A percentile compares a stretch with the other conserved stretches of the same genome.
These are phyloP conservation scores for Trichoderma sp. DNA, from an alignment of 2,329 filamentous ascomycete genomes.

Conservation along the genomic window DNA sequence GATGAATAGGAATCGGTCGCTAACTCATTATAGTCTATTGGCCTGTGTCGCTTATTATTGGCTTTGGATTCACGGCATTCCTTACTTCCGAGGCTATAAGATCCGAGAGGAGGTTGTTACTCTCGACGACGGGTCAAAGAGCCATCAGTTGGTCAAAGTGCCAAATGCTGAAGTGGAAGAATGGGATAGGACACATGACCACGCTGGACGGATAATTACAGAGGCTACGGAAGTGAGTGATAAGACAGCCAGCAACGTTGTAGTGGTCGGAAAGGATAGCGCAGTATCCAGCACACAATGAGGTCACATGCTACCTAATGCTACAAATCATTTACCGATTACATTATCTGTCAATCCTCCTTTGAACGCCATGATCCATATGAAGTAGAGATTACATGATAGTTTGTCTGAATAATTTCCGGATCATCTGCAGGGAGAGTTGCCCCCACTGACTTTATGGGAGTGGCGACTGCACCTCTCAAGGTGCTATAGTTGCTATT, in stretches of 20 bases:
- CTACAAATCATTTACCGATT: neutral
- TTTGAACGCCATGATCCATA: neutral
- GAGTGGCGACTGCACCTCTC: neutral
- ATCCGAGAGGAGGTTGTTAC: slow-evolving; percentile 54
- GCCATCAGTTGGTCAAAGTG: slow-evolving; percentile 52
- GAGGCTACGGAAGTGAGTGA: neutral
- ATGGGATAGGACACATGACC: slow-evolving; percentile 49
- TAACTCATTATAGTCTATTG: slow-evolving; percentile 40
- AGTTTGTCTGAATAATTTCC: neutral
- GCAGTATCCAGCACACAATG: neutral
- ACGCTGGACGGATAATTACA: slow-evolving; percentile 5
- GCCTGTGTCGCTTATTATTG: slow-evolving; percentile 57
- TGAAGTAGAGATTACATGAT: neutral
- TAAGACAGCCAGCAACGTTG: neutral
- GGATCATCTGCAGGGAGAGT: neutral
- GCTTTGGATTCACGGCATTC: slow-evolving; percentile 56
- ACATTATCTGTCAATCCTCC: neutral
- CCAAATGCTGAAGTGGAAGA: slow-evolving; percentile 45
- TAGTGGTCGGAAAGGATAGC: neutral
- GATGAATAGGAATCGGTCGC: neutral
- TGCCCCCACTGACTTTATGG: neutral
- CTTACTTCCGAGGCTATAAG: slow-evolving; percentile 50
- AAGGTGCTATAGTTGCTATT: too few species aligned
- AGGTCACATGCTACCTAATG: neutral
- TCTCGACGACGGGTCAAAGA: slow-evolving; percentile 43